phyloP scores from a whole-genome alignment of 192 early-diverging fungal genomes.

The Chytriomyces sp. region DNA sequence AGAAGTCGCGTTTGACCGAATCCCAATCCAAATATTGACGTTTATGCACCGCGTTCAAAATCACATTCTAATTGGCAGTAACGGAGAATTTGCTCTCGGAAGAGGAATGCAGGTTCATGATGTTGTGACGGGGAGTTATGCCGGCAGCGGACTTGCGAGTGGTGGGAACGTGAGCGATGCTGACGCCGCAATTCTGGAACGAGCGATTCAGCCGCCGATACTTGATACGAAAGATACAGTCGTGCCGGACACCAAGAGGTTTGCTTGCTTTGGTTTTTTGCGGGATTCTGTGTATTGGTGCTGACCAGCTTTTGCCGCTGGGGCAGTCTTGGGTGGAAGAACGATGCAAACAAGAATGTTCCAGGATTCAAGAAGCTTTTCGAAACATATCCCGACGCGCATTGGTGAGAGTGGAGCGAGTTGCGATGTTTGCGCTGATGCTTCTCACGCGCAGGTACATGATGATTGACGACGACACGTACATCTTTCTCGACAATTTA shows the following conservation, averaged over 20 bases:
- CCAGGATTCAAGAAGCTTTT: conserved; percentile 59
- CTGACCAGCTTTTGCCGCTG: no score
- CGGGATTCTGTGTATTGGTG: no score
- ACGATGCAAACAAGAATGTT: conserved; percentile 61
- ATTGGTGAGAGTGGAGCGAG: conserved; percentile 40
- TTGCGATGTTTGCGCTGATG: not conserved
- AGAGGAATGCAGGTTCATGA: conserved; percentile 10
- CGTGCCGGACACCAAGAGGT: not conserved
- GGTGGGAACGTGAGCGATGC: not conserved
- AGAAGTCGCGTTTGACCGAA: conserved; percentile 51
- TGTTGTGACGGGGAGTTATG: conserved; percentile 11
- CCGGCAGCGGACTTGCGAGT: not conserved
- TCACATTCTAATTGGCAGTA: conserved; percentile 57
- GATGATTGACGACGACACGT: conserved; percentile 71
- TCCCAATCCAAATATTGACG: conserved; percentile 57
- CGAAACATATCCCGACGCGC: conserved; percentile 55
- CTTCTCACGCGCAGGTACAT: conserved; percentile 35
- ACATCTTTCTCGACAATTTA: conserved; percentile 61
- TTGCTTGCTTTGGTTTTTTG: no score
- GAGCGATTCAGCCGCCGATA: not conserved
- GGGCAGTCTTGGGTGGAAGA: conserved; percentile 50
- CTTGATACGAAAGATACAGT: not conserved
- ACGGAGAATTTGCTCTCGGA: conserved; percentile 45
- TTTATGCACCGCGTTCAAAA: conserved; percentile 52
- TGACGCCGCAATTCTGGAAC: not conserved